Evolutionary conservation across 2,329 filamentous ascomycete species (phyloP).

Genomic region (Trichoderma harzianum): DNA sequence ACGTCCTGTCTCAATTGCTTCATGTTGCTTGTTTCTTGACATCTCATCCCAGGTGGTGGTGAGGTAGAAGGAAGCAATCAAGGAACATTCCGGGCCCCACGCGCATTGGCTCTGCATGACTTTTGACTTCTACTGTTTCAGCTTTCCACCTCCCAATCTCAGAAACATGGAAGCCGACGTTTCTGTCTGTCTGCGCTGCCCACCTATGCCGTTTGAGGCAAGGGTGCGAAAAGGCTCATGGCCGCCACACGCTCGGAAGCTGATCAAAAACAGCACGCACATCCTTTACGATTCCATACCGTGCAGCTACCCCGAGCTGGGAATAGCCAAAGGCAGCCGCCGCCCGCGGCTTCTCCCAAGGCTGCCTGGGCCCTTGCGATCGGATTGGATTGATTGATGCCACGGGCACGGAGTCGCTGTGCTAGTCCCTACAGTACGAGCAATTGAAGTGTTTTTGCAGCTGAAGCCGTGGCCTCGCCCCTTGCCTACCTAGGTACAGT

Average conservation of each 20-base stretch:
- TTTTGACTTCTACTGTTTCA: conserved; percentile 1
- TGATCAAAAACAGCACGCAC: not conserved
- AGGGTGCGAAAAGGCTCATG: not conserved
- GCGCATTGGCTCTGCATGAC: not conserved
- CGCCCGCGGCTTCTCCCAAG: not conserved
- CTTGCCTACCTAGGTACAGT: not conserved
- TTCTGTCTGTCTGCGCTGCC: not conserved
- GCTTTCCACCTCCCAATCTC: not conserved
- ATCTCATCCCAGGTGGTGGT: not conserved
- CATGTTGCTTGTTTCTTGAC: not conserved
- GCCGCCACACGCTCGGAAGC: not conserved
- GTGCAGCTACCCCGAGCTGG: not conserved
- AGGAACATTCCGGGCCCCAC: not conserved
- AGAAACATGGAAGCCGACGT: not conserved
- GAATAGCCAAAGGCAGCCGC: not conserved
- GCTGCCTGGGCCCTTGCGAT: not conserved
- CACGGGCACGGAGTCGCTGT: not conserved
- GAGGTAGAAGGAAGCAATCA: not conserved
- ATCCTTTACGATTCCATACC: not conserved
- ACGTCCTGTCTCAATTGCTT: not conserved
- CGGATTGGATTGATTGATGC: not conserved
- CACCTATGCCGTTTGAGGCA: not conserved
- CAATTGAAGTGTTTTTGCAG: not conserved
- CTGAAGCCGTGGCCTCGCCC: not conserved
- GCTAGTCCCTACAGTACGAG: not conserved